These are phyloP conservation scores for Cephaloascus fragrans DNA, from an alignment of 805 yeast genomes.

Conservation along the genomic window DNA sequence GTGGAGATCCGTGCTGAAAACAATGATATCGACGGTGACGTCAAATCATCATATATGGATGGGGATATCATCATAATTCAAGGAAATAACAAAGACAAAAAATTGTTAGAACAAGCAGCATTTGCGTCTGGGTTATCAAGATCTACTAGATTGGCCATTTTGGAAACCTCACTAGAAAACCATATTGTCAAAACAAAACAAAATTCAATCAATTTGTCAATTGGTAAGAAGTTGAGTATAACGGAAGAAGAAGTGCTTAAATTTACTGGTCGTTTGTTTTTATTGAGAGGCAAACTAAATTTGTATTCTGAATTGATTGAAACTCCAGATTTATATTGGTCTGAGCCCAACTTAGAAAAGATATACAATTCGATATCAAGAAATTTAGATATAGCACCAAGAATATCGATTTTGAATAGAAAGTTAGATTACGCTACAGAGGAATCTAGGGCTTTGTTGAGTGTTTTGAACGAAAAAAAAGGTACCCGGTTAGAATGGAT, in stretches of 20 bases:
- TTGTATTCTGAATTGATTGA: slow-evolving; percentile 82
- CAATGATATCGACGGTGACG: slow-evolving; percentile 15
- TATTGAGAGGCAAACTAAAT: slow-evolving; percentile 75
- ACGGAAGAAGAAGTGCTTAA: slow-evolving; percentile 53
- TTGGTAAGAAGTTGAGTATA: slow-evolving; percentile 42
- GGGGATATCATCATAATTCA: slow-evolving; percentile 69
- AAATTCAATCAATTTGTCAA: slow-evolving; percentile 57
- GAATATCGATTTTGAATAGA: slow-evolving; percentile 72
- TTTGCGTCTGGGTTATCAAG: slow-evolving; percentile 83
- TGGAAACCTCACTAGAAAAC: slow-evolving; percentile 64
- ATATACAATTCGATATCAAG: slow-evolving; percentile 65
- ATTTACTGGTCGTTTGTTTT: slow-evolving; percentile 65
- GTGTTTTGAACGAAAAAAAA: slow-evolving; percentile 67
- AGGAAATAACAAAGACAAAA: slow-evolving; percentile 33
- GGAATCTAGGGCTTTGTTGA: slow-evolving; percentile 69
- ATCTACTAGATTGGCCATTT: slow-evolving; percentile 74
- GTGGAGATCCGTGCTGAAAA: slow-evolving; percentile 28
- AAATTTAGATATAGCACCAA: slow-evolving; percentile 63
- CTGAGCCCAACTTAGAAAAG: slow-evolving; percentile 75
- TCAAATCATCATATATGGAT: slow-evolving; percentile 35
- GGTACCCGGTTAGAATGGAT: slow-evolving; percentile 80
- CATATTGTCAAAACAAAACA: slow-evolving; percentile 54
- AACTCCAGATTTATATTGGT: slow-evolving; percentile 91
- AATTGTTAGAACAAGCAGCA: slow-evolving; percentile 71
- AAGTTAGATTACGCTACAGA: slow-evolving; percentile 88